Evolutionary conservation across 169 alveolate genomes (phyloP).

Genomic region (Plasmodium adleri): DNA sequence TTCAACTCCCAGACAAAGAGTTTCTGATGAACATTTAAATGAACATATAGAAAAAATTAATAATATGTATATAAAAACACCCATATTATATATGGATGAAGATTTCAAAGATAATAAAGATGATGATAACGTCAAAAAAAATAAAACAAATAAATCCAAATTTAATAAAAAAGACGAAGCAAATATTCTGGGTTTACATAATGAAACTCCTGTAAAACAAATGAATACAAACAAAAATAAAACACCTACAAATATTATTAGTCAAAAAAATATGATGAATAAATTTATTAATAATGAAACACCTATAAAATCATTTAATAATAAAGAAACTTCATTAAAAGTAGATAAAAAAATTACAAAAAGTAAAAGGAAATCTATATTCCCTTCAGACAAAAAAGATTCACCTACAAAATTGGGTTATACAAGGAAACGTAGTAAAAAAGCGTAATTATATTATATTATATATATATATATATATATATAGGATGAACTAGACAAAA

Average conservation of each 20-base stretch:
- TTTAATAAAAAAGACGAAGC: constrained; percentile 20
- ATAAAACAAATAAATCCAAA: constrained; percentile 17
- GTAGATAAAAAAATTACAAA: constrained; percentile 63
- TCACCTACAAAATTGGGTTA: constrained; percentile 34
- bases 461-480: background rate
- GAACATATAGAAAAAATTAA: constrained; percentile 67
- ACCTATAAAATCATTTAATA: constrained; percentile 12
- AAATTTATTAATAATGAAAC: constrained; percentile 50
- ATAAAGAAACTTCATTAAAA: constrained; percentile 30
- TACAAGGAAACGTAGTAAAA: constrained; percentile 30
- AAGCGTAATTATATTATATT: constrained; percentile 9
- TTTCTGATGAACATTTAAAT: constrained; percentile 32
- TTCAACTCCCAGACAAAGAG: constrained; percentile 52
- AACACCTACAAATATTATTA: background rate
- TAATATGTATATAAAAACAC: constrained; percentile 70
- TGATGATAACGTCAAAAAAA: constrained; percentile 21
- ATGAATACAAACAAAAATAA: constrained; percentile 10
- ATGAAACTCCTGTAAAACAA: constrained; percentile 66
- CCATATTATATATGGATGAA: constrained; percentile 37
- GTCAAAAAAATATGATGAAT: constrained; percentile 19
- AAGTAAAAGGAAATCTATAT: constrained; percentile 31
- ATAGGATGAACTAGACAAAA: too few relatives aligned
- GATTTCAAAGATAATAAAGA: constrained; percentile 1
- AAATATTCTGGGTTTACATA: constrained; percentile 1
- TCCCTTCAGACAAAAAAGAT: constrained; percentile 31